These are phyloP conservation scores for Cutaneotrichosporon sp. DNA, from an alignment of 1,284 basidiomycete genomes.

Conservation along the genomic window DNA sequence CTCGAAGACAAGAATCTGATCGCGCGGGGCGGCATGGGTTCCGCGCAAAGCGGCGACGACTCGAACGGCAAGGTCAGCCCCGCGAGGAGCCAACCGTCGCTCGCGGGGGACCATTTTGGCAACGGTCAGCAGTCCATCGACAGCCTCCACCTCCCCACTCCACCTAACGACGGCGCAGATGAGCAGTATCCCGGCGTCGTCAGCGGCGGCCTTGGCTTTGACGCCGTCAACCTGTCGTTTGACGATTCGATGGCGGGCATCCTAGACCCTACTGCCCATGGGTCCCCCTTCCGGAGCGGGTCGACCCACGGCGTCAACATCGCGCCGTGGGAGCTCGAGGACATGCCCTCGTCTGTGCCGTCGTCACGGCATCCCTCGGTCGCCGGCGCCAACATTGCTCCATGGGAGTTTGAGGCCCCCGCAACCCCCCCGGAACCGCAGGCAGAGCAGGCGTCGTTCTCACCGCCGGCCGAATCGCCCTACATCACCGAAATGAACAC, in stretches of 20 bases:
- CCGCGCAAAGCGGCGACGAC: background rate
- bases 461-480: background rate
- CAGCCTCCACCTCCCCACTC: constrained; percentile 4
- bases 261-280: constrained; percentile 35
- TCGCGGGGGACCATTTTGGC: background rate
- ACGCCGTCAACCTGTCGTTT: constrained; percentile 26
- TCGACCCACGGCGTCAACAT: constrained; percentile 36
- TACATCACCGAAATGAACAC: background rate
- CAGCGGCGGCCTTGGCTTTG: constrained; percentile 32
- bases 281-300: background rate
- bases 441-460: background rate
- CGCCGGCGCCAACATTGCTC: constrained; percentile 43
- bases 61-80: background rate
- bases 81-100: background rate
- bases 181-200: constrained; percentile 37
- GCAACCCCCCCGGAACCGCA: background rate
- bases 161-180: background rate
- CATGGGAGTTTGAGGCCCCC: constrained; percentile 41
- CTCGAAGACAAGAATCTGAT: constrained; percentile 9
- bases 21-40: background rate
- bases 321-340: constrained; percentile 49
- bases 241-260: constrained; percentile 42
- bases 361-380: background rate
- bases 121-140: background rate
- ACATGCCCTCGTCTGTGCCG: constrained; percentile 12